A percentile compares a stretch with the other conserved stretches of the same genome.
These are phyloP conservation scores for Pestalotiopsis sp. DNA, from an alignment of 2,329 filamentous ascomycete species.

Conservation along the genomic window DNA sequence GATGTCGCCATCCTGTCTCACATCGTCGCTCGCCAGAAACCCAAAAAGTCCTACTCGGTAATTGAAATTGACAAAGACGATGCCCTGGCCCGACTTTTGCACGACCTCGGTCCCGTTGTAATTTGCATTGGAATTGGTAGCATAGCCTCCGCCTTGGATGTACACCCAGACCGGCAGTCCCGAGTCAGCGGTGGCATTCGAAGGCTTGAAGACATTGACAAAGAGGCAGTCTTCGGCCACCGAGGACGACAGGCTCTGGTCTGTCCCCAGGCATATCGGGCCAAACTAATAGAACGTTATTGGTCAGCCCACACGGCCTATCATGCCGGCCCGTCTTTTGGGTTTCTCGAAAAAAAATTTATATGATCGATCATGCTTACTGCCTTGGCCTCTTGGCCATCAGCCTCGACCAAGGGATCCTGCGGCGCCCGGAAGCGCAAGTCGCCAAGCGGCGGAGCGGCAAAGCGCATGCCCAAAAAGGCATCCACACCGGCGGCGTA, in stretches of 20 bases:
- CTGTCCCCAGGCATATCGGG: slow-evolving; percentile 13
- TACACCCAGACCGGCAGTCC: slow-evolving; percentile 62
- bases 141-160: slow-evolving; percentile 62
- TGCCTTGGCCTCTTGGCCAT: not conserved
- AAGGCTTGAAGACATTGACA: slow-evolving; percentile 63
- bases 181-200: slow-evolving; percentile 44
- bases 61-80: slow-evolving; percentile 50
- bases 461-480: slow-evolving; percentile 15
- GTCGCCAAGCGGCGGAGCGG: slow-evolving; percentile 5
- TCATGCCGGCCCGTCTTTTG: not conserved
- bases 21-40: slow-evolving; percentile 62
- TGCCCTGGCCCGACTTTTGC: slow-evolving; percentile 29
- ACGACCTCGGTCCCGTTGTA: slow-evolving; percentile 66
- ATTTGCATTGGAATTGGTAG: slow-evolving; percentile 45
- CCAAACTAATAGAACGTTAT: slow-evolving; percentile 1
- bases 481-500: slow-evolving; percentile 11
- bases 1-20: slow-evolving; percentile 38
- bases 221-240: slow-evolving; percentile 66
- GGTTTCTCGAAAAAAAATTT: not conserved
- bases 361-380: not conserved
- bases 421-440: slow-evolving; percentile 12
- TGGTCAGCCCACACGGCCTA: not conserved
- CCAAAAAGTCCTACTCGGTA: slow-evolving; percentile 75
- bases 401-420: not conserved
- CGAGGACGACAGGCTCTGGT: slow-evolving; percentile 10